phyloP scores from a whole-genome alignment of 1,284 basidiomycete species.

The Cutaneotrichosporon sp. region DNA sequence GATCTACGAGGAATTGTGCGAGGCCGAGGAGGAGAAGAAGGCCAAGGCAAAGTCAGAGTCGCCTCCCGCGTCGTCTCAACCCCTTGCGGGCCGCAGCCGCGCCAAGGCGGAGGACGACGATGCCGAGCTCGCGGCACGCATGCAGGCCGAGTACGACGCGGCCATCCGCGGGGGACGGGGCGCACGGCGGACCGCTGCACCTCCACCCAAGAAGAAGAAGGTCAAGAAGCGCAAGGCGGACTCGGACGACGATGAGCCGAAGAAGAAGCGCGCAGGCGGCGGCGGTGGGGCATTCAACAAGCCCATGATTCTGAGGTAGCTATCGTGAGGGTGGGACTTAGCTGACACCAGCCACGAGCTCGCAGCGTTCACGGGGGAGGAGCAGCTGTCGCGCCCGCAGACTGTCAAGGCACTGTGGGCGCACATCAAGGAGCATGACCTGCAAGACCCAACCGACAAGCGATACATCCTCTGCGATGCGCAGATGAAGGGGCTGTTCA shows the following conservation, averaged over 20 bases:
- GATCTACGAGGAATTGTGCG: conserved; percentile 42
- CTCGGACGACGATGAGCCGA: conserved; percentile 26
- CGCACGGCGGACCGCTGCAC: conserved; percentile 22
- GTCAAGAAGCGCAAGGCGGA: conserved; percentile 31
- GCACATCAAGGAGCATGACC: conserved; percentile 57
- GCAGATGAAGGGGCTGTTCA: conserved; percentile 54
- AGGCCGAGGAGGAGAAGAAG: conserved; percentile 9
- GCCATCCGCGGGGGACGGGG: conserved; percentile 26
- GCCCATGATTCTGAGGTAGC: conserved; percentile 51
- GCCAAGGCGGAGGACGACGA: conserved; percentile 28
- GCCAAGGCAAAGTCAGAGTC: not conserved
- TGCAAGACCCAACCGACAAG: conserved; percentile 58
- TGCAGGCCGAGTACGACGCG: conserved; percentile 39
- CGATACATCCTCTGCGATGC: conserved; percentile 58
- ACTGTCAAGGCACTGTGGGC: conserved; percentile 60
- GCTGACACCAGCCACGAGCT: conserved; percentile 39
- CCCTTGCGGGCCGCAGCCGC: conserved; percentile 22
- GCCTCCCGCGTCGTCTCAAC: conserved; percentile 30
- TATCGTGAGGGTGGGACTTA: not conserved
- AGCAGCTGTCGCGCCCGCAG: conserved; percentile 54
- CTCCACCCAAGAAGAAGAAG: conserved; percentile 42
- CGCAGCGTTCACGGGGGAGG: conserved; percentile 38
- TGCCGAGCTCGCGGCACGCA: conserved; percentile 33
- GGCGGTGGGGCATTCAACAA: conserved; percentile 52
- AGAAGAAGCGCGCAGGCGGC: conserved; percentile 30